Base-by-base conservation (phyloP, 768 basidiomycete genomes). In the Pleurotus eryngii region DNA sequence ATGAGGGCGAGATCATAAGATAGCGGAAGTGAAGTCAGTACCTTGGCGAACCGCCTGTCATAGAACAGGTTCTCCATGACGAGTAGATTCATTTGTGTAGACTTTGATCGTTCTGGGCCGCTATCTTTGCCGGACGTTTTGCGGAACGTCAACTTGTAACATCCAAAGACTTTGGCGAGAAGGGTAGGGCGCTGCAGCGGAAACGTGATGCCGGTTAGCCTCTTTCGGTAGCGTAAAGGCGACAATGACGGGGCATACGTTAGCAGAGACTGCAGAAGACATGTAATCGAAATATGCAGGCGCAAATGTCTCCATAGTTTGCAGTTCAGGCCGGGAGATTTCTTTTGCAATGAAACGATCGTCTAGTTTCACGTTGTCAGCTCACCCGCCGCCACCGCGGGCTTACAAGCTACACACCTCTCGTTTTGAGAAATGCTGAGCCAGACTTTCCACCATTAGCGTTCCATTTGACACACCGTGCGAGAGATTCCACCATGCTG, bases 11-110 rank as follows among this genome's bases (percentile, higher is more conserved):
- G 11, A 35, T 35, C 30, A 35, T 11, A 35, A 35, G 3, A 35
- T 35, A 11, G 11, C 3, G 30, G 11, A 11, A 30, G 30, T 9
- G 2, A 9, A 35, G 30, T 2, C 9, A 9, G n/a, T 64, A 92
- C 93, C 80, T 89, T 92, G 3, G 89, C 86, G 65, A 98, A 96
- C 9, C 89, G 84, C 56, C 92, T 82, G 61, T 95, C 92, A 69
- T 97, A 95, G 68, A 98, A 97, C 8, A 96, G 76, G 65, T 95
- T 99, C 73, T 99, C 97, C 96, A 98, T 98, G 49, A 99, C 92
- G 38, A 98, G 75, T 18, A 99, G 77, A 65, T 97, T 97, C 92
- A 98, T 95, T 63, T 95, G 85, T 5, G 89, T 92, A 2, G 87
- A 82, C 67, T 92, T 92, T 5, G 85, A 82, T 71, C 79, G 91